phyloP scores from a whole-genome alignment of 1,139 yeast species.

The Geotrichum cucujoidarum region DNA sequence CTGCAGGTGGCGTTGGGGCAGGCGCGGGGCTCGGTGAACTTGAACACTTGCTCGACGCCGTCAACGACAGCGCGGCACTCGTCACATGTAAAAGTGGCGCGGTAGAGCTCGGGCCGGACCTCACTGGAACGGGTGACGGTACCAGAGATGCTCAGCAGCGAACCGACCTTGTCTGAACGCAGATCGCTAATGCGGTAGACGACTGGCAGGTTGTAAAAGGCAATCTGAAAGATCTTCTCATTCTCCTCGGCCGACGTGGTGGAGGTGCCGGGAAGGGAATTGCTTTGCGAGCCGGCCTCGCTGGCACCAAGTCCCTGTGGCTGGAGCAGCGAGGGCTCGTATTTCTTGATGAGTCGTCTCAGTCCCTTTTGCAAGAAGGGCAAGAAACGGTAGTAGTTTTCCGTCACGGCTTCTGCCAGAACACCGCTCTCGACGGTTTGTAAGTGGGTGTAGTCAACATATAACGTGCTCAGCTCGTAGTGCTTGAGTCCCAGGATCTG shows the following conservation, averaged over 20 bases:
- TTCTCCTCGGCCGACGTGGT: slow-evolving; percentile 41
- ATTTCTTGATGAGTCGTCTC: slow-evolving; percentile 61
- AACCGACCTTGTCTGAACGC: slow-evolving; percentile 83
- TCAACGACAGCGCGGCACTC: slow-evolving; percentile 80
- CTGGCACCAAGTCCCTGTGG: slow-evolving; percentile 30
- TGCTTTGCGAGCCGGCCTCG: slow-evolving; percentile 24
- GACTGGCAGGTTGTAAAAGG: slow-evolving; percentile 82
- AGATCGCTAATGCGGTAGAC: slow-evolving; percentile 84
- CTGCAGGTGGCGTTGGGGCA: slow-evolving; percentile 86
- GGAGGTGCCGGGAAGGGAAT: slow-evolving; percentile 27
- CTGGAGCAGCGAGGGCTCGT: slow-evolving; percentile 69
- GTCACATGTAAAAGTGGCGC: slow-evolving; percentile 86
- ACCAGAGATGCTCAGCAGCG: slow-evolving; percentile 80
- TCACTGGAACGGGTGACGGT: slow-evolving; percentile 96
- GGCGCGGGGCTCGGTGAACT: slow-evolving; percentile 90
- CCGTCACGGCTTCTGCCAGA: slow-evolving; percentile 81
- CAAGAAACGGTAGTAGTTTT: slow-evolving; percentile 85
- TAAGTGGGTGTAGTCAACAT: slow-evolving; percentile 80
- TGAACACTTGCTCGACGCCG: slow-evolving; percentile 89
- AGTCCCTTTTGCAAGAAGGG: slow-evolving; percentile 80
- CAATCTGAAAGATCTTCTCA: slow-evolving; percentile 80
- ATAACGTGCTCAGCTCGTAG: slow-evolving; percentile 71
- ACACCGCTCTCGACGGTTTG: slow-evolving; percentile 76
- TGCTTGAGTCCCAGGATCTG: slow-evolving; percentile 79
- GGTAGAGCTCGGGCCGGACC: slow-evolving; percentile 89